Base-by-base conservation (phyloP, 73 alveolate genomes). In the Stentor coeruleus region DNA sequence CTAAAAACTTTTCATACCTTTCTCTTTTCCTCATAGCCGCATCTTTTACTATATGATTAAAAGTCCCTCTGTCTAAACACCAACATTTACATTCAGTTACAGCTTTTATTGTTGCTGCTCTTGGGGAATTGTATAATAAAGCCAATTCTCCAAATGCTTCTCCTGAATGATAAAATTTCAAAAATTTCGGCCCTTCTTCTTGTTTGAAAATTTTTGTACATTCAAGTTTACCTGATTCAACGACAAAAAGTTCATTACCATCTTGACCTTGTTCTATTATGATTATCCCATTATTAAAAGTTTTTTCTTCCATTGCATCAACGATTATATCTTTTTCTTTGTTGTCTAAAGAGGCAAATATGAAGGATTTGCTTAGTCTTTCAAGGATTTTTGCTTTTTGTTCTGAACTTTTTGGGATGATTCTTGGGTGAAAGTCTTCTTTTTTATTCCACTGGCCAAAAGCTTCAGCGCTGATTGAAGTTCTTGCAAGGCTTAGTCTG, bases 381-480 rank as follows among this genome's bases (percentile, higher is more conserved):
- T 94, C 83, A 81, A 85, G 88, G 42, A 93, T 96, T 87, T 96
- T 88, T 74, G 84, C 87, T 28, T 88, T 90, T 41, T 89, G 92
- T 49, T 91, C 95, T 41, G 89, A 93, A 33, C 91, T 82, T 85
- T 97, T 97, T 74, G 39, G 84, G 31, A 97, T 90, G 15, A 82
- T 88, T 82, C 85, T 92, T 30, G 99, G 98, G n/a, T 84, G 83
- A 87, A 91, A 97, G 66, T 59, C 83, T n/a, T 37, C 96, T 76
- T 96, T 96, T 87, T 90, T 80, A 90, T 98, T 92, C 92, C 95
- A 98, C 59, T 74, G 73, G 30, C 99, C 99, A 86, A 93, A 98
- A 6, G 96, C 99, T 87, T 98, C 99, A 35, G 99, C 99, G 39
- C 96, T 83, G 36, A 98, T 99, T 66, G 79, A 20, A 20, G 39